Evolutionary conservation across 1,284 basidiomycete species (phyloP).

Genomic region (Tilletiaria anomala): DNA sequence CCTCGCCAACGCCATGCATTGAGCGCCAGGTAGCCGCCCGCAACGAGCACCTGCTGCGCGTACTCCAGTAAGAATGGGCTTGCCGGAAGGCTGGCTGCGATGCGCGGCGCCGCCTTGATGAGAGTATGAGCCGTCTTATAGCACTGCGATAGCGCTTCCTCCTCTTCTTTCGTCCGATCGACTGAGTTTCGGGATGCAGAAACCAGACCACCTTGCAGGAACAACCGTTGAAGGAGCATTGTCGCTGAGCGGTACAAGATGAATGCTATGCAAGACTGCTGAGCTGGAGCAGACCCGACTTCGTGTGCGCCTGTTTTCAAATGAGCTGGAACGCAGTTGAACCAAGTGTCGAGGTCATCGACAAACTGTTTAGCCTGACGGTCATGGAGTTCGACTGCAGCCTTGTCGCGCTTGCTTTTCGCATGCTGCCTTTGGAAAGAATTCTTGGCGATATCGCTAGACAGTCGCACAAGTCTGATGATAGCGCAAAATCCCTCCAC

Average conservation of each 20-base stretch:
- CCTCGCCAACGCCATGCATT: neutral
- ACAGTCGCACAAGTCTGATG: neutral
- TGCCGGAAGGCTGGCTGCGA: slow-evolving; percentile 2
- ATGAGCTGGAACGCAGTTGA: neutral
- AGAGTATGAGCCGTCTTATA: slow-evolving; percentile 4
- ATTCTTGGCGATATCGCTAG: neutral
- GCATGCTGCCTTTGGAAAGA: neutral
- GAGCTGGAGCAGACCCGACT: neutral
- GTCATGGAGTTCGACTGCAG: neutral
- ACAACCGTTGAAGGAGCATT: slow-evolving; percentile 1
- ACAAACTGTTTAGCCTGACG: neutral
- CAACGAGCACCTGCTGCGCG: slow-evolving; percentile 1
- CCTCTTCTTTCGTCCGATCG: neutral
- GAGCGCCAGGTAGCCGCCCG: slow-evolving; percentile 3
- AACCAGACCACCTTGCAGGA: neutral
- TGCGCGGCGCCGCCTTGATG: slow-evolving; percentile 1
- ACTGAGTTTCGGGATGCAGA: neutral
- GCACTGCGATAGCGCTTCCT: slow-evolving; percentile 1
- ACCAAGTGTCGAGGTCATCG: slow-evolving; percentile 1
- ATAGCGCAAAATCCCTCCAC: neutral
- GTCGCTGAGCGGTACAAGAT: neutral
- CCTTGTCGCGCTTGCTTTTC: neutral
- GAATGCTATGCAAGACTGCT: slow-evolving; percentile 3
- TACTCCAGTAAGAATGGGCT: slow-evolving; percentile 2
- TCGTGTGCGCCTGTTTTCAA: neutral